Percentiles rank a stretch among this genome's conserved stretches.
Evolutionary conservation across 257 asterid species (phyloP).

Genomic region (Solanum gracilifrons): DNA sequence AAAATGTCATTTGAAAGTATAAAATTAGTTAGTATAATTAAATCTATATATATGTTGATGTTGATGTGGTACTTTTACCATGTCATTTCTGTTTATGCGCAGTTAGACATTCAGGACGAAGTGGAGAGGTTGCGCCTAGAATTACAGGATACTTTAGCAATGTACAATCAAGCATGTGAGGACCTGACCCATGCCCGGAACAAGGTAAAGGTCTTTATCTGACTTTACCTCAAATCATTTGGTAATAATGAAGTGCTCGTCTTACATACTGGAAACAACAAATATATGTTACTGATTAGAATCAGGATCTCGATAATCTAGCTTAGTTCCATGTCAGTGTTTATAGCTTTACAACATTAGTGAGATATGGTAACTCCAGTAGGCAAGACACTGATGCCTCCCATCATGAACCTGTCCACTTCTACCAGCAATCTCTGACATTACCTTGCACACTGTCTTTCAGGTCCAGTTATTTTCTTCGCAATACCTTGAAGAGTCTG

Average conservation of each 20-base stretch:
- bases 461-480: slow-evolving; percentile 66
- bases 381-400: neutral
- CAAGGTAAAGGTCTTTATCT: slow-evolving; percentile 35
- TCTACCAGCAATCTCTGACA: neutral
- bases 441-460: neutral
- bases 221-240: neutral
- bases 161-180: slow-evolving; percentile 67
- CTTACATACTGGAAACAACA: neutral
- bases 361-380: neutral
- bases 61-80: slow-evolving; percentile 1
- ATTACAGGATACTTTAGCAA: slow-evolving; percentile 36
- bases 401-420: neutral
- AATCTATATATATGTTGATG: neutral
- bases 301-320: neutral
- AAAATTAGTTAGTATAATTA: neutral
- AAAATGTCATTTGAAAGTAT: neutral
- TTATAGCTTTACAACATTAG: neutral
- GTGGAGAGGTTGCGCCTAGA: slow-evolving; percentile 51
- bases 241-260: neutral
- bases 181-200: slow-evolving; percentile 52
- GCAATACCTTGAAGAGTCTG: slow-evolving; percentile 59
- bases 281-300: neutral
- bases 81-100: slow-evolving; percentile 10
- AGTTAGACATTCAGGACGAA: slow-evolving; percentile 47
- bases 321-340: neutral